phyloP scores from a whole-genome alignment of 768 basidiomycete species.

The Trametes meyenii region DNA sequence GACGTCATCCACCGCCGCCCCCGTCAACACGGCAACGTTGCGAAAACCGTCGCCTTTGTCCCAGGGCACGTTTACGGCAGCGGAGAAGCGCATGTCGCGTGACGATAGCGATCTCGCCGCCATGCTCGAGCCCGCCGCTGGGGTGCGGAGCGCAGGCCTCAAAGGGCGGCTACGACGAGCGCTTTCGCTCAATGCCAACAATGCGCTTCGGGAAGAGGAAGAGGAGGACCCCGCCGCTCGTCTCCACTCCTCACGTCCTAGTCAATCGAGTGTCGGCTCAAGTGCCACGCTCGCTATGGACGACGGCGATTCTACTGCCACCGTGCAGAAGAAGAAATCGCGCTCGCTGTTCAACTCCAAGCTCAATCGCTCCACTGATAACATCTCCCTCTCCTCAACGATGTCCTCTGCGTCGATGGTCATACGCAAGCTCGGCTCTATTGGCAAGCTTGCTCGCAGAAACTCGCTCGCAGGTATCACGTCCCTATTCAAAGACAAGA shows the following conservation, averaged over 20 bases:
- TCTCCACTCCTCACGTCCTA: slow-evolving; percentile 8
- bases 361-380: slow-evolving; percentile 87
- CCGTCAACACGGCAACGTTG: slow-evolving; percentile 35
- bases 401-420: slow-evolving; percentile 95
- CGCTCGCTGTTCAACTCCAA: slow-evolving; percentile 87
- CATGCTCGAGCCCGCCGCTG: slow-evolving; percentile 47
- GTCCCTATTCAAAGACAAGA: slow-evolving; percentile 90
- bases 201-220: slow-evolving; percentile 61
- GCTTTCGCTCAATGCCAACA: slow-evolving; percentile 62
- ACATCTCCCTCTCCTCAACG: slow-evolving; percentile 93
- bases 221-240: slow-evolving; percentile 39
- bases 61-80: slow-evolving; percentile 61
- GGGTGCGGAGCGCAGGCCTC: slow-evolving; percentile 65
- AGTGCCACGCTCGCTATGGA: slow-evolving; percentile 35
- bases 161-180: slow-evolving; percentile 79
- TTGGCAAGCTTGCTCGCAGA: slow-evolving; percentile 85
- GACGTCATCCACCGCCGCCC: slow-evolving; percentile 33
- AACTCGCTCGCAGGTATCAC: slow-evolving; percentile 92
- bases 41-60: slow-evolving; percentile 66
- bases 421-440: slow-evolving; percentile 91
- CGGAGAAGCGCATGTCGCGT: slow-evolving; percentile 76
- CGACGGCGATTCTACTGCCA: slow-evolving; percentile 36
- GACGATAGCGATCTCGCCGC: slow-evolving; percentile 73
- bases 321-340: slow-evolving; percentile 64
- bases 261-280: slow-evolving; percentile 33